phyloP scores from a whole-genome alignment of 75 land plant species.

The Ceratopteris richardii region DNA sequence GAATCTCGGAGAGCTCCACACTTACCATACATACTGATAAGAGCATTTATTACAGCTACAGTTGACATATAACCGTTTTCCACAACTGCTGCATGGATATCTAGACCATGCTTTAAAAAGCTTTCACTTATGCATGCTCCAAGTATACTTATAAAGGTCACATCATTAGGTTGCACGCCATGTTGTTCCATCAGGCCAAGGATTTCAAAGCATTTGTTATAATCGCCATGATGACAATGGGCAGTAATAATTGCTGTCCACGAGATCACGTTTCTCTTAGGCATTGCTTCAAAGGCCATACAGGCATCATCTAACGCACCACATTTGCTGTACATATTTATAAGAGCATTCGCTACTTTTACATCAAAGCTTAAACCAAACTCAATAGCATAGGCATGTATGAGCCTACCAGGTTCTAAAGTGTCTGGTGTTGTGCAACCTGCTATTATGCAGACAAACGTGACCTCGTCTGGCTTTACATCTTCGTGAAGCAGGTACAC shows the following conservation, averaged over 20 bases:
- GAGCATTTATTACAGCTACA: slow-evolving; percentile 23
- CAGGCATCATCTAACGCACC: slow-evolving; percentile 4
- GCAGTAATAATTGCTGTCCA: slow-evolving; percentile 17
- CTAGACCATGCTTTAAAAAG: slow-evolving; percentile 20
- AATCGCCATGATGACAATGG: slow-evolving; percentile 7
- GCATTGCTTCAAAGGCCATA: slow-evolving; percentile 10
- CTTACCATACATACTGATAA: slow-evolving; percentile 32
- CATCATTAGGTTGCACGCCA: slow-evolving; percentile 7
- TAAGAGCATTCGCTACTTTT: not conserved
- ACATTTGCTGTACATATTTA: slow-evolving; percentile 15
- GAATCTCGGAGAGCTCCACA: slow-evolving; percentile 10
- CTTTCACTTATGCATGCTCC: slow-evolving; percentile 49
- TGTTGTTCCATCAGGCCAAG: not conserved
- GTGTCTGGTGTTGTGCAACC: slow-evolving; percentile 37
- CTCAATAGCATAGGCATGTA: slow-evolving; percentile 8
- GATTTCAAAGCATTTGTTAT: slow-evolving; percentile 6
- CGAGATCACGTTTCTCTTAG: not conserved
- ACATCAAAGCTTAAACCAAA: not conserved
- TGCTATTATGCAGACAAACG: slow-evolving; percentile 33
- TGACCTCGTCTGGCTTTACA: slow-evolving; percentile 30
- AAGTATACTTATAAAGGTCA: slow-evolving; percentile 27
- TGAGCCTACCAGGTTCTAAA: slow-evolving; percentile 33
- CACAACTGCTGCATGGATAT: no score
- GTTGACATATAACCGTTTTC: no score
- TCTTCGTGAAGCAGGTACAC: slow-evolving; percentile 25